Evolutionary conservation across 768 basidiomycete genomes (phyloP), one percentile per base, ranked within the genome.

Genomic region (Mycena chlorophos): DNA sequence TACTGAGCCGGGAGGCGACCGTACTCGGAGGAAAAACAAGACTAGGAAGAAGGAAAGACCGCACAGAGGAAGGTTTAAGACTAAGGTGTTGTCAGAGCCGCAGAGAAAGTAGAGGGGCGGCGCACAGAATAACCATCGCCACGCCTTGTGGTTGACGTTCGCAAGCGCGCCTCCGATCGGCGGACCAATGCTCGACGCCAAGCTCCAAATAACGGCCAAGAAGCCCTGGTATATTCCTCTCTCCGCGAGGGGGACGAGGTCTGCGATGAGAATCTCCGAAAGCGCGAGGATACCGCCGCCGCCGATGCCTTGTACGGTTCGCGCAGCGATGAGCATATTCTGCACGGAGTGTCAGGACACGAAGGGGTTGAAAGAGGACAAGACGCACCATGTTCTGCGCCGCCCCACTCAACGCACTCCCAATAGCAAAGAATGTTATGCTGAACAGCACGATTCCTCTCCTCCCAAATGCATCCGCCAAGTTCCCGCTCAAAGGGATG

Each of bases 181-280:
- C 19, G 60, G 60, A 4, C 60, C 60, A 27, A 61, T 57, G 31
- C 52, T 38, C 60, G 69, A 72, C 19, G 69, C 73, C 16, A 72
- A 59, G 31, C 65, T 65, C 69, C 71, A 75, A 17, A 54, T 52
- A 20, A 63, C 49, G 16, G 66, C 69, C 23, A 73, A 27, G 13
- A 75, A 27, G 19, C 69, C 70, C 1, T 67, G 58, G 31, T 71
- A 76, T 5, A 63, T 28, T 4, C 77, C 78, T 4, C 78, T 71
- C 52, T 77, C 73, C n/a, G 66, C 62, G 8, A 78, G 69, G 14
- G 78, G 69, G 5, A 78, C 72, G 5, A 79, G 62, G 61, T 79
- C 78, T 19, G 73, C 69, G 2, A 75, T 57, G 47, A 78, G 63
- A 54, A 78, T 75, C 38, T 74, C 71, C 3, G 71, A 65, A 34